Conservation (phyloP, 164 flowering plant genomes). For the Macadamia integrifolia region DNA sequence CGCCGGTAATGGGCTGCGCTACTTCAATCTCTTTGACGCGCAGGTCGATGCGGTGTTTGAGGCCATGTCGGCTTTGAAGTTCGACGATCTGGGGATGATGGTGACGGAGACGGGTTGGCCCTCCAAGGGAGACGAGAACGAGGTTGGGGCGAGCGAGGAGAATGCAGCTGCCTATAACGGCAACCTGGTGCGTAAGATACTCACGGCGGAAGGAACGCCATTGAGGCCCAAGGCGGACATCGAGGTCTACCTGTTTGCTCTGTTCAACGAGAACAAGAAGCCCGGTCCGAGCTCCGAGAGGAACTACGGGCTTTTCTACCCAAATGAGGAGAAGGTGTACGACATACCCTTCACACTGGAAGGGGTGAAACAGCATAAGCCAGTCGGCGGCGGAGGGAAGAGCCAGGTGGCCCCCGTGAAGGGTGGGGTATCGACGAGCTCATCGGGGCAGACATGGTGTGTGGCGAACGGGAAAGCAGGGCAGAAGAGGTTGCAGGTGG, state of each 20-base stretch:
- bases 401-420: constrained; percentile 13
- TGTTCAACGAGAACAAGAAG: constrained; percentile 84
- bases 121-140: constrained; percentile 64
- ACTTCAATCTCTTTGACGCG: constrained; percentile 68
- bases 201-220: constrained; percentile 71
- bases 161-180: constrained; percentile 90
- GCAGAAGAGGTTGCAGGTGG: constrained; percentile 51
- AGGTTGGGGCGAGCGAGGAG: constrained; percentile 49
- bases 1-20: constrained; percentile 59
- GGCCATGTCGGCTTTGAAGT: constrained; percentile 55
- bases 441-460: constrained; percentile 68
- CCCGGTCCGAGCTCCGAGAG: constrained; percentile 82
- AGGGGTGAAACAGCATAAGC: constrained; percentile 8
- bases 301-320: constrained; percentile 88
- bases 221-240: constrained; percentile 46
- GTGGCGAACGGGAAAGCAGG: constrained; percentile 53
- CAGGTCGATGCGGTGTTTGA: constrained; percentile 86
- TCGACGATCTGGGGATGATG: constrained; percentile 40
- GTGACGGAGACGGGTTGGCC: constrained; percentile 98
- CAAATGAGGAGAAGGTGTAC: constrained; percentile 64
- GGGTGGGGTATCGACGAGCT: constrained; percentile 15
- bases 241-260: constrained; percentile 66
- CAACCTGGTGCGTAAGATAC: constrained; percentile 47
- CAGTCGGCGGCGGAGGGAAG: constrained; percentile 24
- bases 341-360: constrained; percentile 39